These are phyloP conservation scores for Tausonia pullulans DNA, from an alignment of 1,284 basidiomycete species.

Conservation along the genomic window DNA sequence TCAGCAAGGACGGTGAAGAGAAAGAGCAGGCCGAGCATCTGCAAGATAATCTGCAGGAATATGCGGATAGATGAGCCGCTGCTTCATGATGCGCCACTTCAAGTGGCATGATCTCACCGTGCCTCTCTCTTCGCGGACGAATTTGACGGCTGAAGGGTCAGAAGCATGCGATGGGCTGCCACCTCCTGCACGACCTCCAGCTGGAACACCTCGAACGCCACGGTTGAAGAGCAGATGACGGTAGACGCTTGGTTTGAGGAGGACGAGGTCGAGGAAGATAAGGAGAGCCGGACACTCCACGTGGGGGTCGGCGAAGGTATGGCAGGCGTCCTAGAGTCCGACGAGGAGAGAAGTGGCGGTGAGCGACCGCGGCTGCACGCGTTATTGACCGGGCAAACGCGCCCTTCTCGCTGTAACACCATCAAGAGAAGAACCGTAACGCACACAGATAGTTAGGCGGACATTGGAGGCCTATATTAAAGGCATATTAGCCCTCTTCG, in stretches of 20 bases:
- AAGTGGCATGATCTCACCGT: neutral
- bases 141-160: neutral
- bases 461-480: slow-evolving; percentile 75
- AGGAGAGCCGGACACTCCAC: slow-evolving; percentile 74
- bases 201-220: slow-evolving; percentile 45
- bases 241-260: slow-evolving; percentile 77
- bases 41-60: neutral
- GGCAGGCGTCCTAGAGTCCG: slow-evolving; percentile 45
- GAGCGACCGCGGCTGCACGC: no score
- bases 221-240: slow-evolving; percentile 83
- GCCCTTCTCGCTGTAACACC: no score
- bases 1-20: neutral
- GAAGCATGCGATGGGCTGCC: neutral
- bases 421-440: neutral
- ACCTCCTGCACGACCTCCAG: neutral
- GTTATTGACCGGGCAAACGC: no score
- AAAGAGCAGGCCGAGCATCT: neutral
- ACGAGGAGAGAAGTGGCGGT: neutral
- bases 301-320: slow-evolving; percentile 71
- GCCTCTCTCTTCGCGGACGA: neutral
- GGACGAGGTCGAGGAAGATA: slow-evolving; percentile 68
- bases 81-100: neutral
- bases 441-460: slow-evolving; percentile 65
- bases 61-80: neutral
- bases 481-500: slow-evolving; percentile 28